phyloP scores from a whole-genome alignment of 495 filamentous ascomycete species.

The Penicilliopsis zonata region DNA sequence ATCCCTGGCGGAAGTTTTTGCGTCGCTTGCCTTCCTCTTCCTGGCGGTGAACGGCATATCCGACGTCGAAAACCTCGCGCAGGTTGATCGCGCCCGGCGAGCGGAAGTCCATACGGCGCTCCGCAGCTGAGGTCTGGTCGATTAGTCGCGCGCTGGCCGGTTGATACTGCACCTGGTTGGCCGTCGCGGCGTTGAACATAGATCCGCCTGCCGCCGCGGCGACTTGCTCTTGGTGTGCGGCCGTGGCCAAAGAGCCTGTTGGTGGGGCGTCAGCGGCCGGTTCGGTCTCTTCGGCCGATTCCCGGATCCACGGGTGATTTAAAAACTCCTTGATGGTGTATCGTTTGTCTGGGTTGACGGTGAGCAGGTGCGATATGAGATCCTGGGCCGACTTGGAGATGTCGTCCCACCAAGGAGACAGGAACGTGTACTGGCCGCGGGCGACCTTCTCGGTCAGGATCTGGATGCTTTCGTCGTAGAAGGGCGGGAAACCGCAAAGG shows the following conservation, averaged over 20 bases:
- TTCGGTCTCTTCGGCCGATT: slow-evolving; percentile 60
- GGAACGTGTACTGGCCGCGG: slow-evolving; percentile 91
- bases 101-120: slow-evolving; percentile 78
- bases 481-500: slow-evolving; percentile 93
- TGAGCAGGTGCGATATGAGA: slow-evolving; percentile 82
- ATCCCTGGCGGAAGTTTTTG: slow-evolving; percentile 64
- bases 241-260: no score
- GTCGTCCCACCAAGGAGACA: slow-evolving; percentile 99
- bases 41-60: slow-evolving; percentile 90
- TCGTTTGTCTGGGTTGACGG: slow-evolving; percentile 83
- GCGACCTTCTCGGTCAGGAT: slow-evolving; percentile 97
- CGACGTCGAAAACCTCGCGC: slow-evolving; percentile 93
- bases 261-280: slow-evolving; percentile 69
- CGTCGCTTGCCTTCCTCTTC: slow-evolving; percentile 91
- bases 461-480: slow-evolving; percentile 97
- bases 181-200: slow-evolving; percentile 14
- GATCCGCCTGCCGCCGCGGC: no score
- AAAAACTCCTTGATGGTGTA: slow-evolving; percentile 85
- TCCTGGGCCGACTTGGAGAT: slow-evolving; percentile 95
- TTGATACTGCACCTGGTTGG: slow-evolving; percentile 31
- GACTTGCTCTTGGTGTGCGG: slow-evolving; percentile 49
- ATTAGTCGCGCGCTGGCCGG: slow-evolving; percentile 33
- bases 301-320: slow-evolving; percentile 80
- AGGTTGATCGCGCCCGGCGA: slow-evolving; percentile 92
- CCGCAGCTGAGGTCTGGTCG: slow-evolving; percentile 37